A percentile compares a stretch with the other conserved stretches of the same genome.
phyloP scores from a whole-genome alignment of 805 yeast species.

The Saccharomycopsis sp. region DNA sequence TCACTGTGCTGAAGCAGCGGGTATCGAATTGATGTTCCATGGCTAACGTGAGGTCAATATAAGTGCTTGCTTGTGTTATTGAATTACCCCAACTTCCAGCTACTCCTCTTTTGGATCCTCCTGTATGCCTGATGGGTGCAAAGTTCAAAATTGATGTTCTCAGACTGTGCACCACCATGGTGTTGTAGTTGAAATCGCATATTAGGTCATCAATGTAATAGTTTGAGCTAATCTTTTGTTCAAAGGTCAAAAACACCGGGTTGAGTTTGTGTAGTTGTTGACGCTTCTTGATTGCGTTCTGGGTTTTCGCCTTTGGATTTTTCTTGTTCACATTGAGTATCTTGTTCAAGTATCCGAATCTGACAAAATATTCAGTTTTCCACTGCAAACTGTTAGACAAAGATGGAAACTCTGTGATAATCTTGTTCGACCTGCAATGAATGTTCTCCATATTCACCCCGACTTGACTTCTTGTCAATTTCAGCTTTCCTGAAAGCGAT shows the following conservation, averaged over 20 bases:
- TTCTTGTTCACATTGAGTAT: conserved; percentile 11
- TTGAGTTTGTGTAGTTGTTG: conserved; percentile 1
- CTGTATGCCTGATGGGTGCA: conserved; percentile 14
- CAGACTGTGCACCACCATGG: conserved; percentile 9
- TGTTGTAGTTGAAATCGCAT: conserved; percentile 16
- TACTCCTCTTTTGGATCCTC: conserved; percentile 2
- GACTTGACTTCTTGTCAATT: conserved; percentile 1
- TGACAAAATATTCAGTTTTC: conserved; percentile 13
- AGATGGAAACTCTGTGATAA: conserved; percentile 13
- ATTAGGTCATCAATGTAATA: conserved; percentile 10
- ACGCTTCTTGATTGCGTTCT: not conserved
- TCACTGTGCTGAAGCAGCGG: not conserved
- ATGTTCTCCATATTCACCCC: conserved; percentile 2
- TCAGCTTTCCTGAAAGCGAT: conserved; percentile 11
- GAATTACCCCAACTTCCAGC: too few relatives aligned
- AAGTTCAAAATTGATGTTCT: conserved; percentile 9
- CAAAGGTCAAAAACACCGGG: conserved; percentile 13
- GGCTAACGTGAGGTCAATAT: conserved; percentile 8
- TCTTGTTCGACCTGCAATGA: not conserved
- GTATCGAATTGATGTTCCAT: not conserved
- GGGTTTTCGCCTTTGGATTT: conserved; percentile 1
- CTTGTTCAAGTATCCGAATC: conserved; percentile 11
- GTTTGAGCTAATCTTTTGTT: conserved; percentile 8
- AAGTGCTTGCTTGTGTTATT: too few relatives aligned
- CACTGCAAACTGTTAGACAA: conserved; percentile 12